Conservation (phyloP, 148 eudicot genomes). For the Cornus kousa region DNA sequence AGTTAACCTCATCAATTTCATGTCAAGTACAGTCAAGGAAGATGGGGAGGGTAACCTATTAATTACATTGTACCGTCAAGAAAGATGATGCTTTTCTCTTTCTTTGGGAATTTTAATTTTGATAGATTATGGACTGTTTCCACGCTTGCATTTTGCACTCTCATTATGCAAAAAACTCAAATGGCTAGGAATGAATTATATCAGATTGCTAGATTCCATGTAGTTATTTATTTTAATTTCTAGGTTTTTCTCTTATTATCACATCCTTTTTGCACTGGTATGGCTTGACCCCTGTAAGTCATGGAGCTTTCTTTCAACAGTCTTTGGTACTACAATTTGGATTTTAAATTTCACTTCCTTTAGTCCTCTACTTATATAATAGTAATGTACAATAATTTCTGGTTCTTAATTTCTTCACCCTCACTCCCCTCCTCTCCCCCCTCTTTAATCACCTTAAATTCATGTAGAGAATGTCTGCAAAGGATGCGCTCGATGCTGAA, state of each 20-base stretch:
- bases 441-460: neutral
- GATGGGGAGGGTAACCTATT: too few species aligned
- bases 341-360: neutral
- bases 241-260: neutral
- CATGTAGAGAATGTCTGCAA: slow-evolving; percentile 74
- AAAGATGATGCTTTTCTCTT: neutral
- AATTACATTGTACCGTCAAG: neutral
- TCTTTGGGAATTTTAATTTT: neutral
- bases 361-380: neutral
- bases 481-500: slow-evolving; percentile 86
- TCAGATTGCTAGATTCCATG: neutral
- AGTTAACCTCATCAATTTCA: too few species aligned
- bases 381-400: neutral
- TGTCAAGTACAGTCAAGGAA: too few species aligned
- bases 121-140: neutral
- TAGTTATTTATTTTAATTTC: neutral
- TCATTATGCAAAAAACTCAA: neutral
- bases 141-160: neutral
- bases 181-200: neutral
- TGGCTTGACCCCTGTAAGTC: neutral
- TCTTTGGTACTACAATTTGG: neutral
- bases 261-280: neutral
- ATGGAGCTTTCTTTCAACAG: neutral
- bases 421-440: neutral
- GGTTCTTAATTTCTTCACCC: too few species aligned